Conservation (phyloP, 2,329 filamentous ascomycete species). For the Penicillium sp. region DNA sequence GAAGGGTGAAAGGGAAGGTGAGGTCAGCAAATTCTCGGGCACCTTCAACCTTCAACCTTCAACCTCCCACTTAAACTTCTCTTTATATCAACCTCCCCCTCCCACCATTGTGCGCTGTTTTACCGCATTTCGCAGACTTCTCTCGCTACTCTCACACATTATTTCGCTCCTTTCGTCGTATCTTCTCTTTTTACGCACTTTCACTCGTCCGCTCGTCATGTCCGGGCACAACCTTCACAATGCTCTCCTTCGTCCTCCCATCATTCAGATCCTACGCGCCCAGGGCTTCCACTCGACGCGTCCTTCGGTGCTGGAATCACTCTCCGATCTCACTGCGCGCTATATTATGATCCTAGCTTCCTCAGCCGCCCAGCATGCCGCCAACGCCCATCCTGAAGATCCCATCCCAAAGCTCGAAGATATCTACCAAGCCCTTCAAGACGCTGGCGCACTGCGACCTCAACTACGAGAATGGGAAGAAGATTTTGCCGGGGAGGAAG, state of each 20-base stretch:
- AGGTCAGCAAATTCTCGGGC: constrained; percentile 6
- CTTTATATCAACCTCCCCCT: neutral
- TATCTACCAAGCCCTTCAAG: constrained; percentile 81
- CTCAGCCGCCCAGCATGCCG: constrained; percentile 71
- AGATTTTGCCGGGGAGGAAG: constrained; percentile 71
- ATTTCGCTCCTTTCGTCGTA: neutral
- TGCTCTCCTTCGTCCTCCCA: constrained; percentile 80
- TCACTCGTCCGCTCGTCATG: constrained; percentile 32
- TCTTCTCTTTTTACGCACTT: neutral
- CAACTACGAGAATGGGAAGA: constrained; percentile 71
- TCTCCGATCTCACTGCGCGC: constrained; percentile 84
- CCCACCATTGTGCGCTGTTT: neutral
- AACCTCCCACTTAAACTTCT: neutral
- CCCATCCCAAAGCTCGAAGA: constrained; percentile 72
- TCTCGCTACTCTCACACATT: neutral
- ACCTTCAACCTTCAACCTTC: neutral
- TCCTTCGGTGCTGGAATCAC: constrained; percentile 79
- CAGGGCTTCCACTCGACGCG: constrained; percentile 85
- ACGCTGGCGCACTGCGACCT: constrained; percentile 75
- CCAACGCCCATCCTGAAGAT: constrained; percentile 67
- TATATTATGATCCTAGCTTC: constrained; percentile 78
- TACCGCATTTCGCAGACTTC: neutral
- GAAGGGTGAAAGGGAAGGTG: neutral
- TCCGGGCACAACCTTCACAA: constrained; percentile 63
- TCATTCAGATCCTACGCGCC: constrained; percentile 89